Conservation (phyloP, 805 yeast genomes). For the Wickerhamiella galacta region DNA sequence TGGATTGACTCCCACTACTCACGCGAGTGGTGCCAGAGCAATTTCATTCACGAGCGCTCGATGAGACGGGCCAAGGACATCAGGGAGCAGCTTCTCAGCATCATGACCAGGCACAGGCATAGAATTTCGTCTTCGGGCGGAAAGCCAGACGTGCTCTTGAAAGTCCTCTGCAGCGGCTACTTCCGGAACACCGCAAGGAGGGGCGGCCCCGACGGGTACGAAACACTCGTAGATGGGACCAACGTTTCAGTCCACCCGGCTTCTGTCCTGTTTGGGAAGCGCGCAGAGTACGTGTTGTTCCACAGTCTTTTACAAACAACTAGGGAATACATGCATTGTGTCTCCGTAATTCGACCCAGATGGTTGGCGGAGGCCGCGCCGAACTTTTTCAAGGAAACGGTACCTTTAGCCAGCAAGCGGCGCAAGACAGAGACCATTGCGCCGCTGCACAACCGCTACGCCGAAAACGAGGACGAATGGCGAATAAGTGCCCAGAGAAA, state of each 20-base stretch:
- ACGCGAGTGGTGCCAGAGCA: conserved; percentile 69
- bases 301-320: conserved; percentile 74
- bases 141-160: conserved; percentile 27
- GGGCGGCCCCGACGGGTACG: conserved; percentile 41
- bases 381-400: conserved; percentile 43
- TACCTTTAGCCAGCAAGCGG: conserved; percentile 25
- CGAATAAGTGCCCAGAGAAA: conserved; percentile 36
- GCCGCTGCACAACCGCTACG: conserved; percentile 49
- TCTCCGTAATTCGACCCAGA: conserved; percentile 47
- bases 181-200: conserved; percentile 50
- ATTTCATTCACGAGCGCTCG: conserved; percentile 61
- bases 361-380: conserved; percentile 70
- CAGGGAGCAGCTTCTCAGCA: conserved; percentile 47
- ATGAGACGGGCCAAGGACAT: conserved; percentile 53
- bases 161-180: conserved; percentile 48
- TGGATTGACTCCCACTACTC: conserved; percentile 60
- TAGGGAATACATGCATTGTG: conserved; percentile 73
- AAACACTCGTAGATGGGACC: conserved; percentile 23
- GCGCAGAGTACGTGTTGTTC: conserved; percentile 57
- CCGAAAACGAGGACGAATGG: conserved; percentile 57
- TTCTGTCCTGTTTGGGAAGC: conserved; percentile 58
- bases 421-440: conserved; percentile 49
- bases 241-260: conserved; percentile 72
- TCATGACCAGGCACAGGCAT: conserved; percentile 22
- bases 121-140: conserved; percentile 13